Evolutionary conservation across 2,329 filamentous ascomycete species (phyloP), one percentile per base, ranked within the genome.

Genomic region (Didymella keratinophila): DNA sequence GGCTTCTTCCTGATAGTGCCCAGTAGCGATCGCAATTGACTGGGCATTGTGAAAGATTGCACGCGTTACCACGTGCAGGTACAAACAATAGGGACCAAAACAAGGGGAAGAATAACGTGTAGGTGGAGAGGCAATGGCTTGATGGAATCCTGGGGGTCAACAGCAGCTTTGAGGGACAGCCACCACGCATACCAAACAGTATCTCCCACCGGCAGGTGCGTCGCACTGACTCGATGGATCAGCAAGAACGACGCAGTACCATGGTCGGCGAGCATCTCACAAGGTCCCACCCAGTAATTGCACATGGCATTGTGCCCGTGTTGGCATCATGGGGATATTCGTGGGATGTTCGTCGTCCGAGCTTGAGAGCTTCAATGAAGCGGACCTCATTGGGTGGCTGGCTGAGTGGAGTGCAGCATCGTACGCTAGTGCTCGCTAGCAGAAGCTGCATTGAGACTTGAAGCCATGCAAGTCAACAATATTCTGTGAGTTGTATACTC

Each of bases 1-100:
- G 82, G 81, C 70, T 81, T 82, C 58, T 76, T 76, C 61, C 76
- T 78, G 60, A 84, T 81, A 23, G 75, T 76, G 27, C 78, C 78
- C 42, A 84, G 65, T 20, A 83, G 65, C 9, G 75, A 74, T 57
- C 77, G 79, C 36, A 83, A 60, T 66, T 78, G 76, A 27, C 73
- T 58, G 41, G 69, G 63, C 72, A 74, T 73, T 20, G 18, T 69
- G 64, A 48, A 56, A 14, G 28, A 12, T 21, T 9, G 27, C 45
- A 54, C 34, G 18, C 34, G 50, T 48, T 25, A 36, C 41, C 11
- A 51, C 39, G 57, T 52, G 52, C 21, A 45, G 27, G 43, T 30
- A 30, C 47, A 45, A 39, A 28, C 11, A 41, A 52, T 32, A 44
- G 42, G 28, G 11, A 32, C 25, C 2, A 28, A 47, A 41, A 44